phyloP scores from a whole-genome alignment of 768 basidiomycete genomes.

The Glaciozyma martinii region DNA sequence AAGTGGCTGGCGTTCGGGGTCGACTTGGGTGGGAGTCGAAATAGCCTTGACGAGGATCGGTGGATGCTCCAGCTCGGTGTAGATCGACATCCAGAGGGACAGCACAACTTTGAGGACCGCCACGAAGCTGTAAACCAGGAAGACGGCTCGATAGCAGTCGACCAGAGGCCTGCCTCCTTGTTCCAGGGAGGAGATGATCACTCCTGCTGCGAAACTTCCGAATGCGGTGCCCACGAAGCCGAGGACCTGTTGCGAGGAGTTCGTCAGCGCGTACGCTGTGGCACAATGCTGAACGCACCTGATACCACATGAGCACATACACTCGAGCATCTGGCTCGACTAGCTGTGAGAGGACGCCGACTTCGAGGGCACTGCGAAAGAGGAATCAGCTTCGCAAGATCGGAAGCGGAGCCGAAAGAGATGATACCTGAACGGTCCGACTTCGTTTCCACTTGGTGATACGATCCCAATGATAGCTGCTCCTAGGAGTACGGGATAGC shows the following conservation, averaged over 20 bases:
- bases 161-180: background rate
- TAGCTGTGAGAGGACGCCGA: conserved; percentile 13
- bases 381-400: conserved; percentile 11
- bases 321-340: conserved; percentile 17
- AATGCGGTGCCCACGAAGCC: conserved; percentile 17
- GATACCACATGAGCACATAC: conserved; percentile 15
- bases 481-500: conserved; percentile 10
- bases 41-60: background rate
- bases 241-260: conserved; percentile 14
- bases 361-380: conserved; percentile 11
- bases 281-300: background rate
- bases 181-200: conserved; percentile 3
- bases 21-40: background rate
- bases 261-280: background rate
- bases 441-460: conserved; percentile 7
- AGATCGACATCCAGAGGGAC: conserved; percentile 5
- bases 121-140: conserved; percentile 9
- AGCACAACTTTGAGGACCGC: conserved; percentile 10
- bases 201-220: conserved; percentile 8
- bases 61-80: conserved; percentile 18
- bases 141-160: conserved; percentile 10
- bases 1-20: conserved; percentile 17
- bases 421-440: background rate
- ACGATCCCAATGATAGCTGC: conserved; percentile 26
- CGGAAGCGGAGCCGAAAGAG: background rate